Conservation (phyloP, 352 stramenopile species). For the Pythium rhizo-oryzae region DNA sequence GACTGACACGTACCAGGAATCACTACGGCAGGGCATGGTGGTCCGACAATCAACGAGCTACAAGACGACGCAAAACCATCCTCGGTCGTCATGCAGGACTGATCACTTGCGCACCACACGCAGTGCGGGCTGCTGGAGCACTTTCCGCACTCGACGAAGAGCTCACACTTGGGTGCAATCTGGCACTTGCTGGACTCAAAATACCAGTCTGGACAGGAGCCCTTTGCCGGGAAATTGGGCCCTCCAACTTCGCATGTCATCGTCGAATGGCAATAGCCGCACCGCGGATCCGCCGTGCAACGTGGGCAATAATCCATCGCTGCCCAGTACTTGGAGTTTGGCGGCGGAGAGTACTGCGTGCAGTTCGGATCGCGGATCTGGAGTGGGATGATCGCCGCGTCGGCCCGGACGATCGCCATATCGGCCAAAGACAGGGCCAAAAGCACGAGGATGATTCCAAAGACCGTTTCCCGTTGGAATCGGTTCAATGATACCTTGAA, state of each 20-base stretch:
- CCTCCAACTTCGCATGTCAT: constrained; percentile 83
- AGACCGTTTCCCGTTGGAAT: too few relatives aligned
- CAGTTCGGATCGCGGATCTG: constrained; percentile 39
- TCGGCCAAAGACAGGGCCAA: background rate
- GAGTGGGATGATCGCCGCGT: background rate
- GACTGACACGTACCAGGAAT: constrained; percentile 53
- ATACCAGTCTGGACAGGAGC: constrained; percentile 68
- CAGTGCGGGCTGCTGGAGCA: constrained; percentile 75
- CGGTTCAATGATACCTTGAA: too few relatives aligned
- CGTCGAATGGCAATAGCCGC: constrained; percentile 92
- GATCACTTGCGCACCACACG: constrained; percentile 90
- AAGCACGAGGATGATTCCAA: background rate
- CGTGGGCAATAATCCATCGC: constrained; percentile 68
- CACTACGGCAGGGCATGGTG: constrained; percentile 80
- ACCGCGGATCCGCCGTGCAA: constrained; percentile 67
- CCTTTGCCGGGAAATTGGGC: constrained; percentile 44
- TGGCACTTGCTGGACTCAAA: constrained; percentile 65
- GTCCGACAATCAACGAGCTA: constrained; percentile 80
- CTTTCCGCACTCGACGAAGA: constrained; percentile 50
- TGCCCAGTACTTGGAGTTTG: constrained; percentile 60
- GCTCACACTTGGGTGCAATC: constrained; percentile 59
- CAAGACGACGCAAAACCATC: constrained; percentile 85
- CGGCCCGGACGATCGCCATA: background rate
- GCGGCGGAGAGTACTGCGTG: constrained; percentile 48
- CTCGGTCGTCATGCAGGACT: constrained; percentile 82